Evolutionary conservation across 495 filamentous ascomycete genomes (phyloP).

Genomic region (Daldinia caldariorum): DNA sequence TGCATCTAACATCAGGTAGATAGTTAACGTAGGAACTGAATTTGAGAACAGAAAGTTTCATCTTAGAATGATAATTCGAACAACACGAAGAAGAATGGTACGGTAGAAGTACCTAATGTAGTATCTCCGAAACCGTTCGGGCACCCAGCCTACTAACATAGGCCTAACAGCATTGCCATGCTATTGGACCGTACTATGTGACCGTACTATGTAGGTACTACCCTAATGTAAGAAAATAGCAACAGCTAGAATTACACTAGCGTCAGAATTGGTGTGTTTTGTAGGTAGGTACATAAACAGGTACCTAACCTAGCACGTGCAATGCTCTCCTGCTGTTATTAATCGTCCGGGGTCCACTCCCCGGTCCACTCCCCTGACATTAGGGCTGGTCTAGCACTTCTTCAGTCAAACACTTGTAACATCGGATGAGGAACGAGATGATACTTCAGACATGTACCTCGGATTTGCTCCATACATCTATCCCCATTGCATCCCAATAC

Average conservation of each 20-base stretch:
- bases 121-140: conserved; percentile 2
- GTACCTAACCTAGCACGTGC: neutral
- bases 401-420: conserved; percentile 6
- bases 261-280: neutral
- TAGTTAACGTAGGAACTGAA: neutral
- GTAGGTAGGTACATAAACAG: neutral
- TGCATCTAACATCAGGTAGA: neutral
- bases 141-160: neutral
- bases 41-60: neutral
- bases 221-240: neutral
- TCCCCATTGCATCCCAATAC: neutral
- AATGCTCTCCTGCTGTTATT: conserved; percentile 13
- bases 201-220: no score
- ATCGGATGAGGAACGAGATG: neutral
- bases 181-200: neutral
- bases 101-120: neutral
- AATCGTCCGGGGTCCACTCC: conserved; percentile 14
- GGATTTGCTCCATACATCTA: conserved; percentile 17
- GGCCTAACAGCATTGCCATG: neutral
- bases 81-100: neutral
- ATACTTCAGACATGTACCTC: neutral
- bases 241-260: neutral
- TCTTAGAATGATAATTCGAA: neutral
- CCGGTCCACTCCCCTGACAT: conserved; percentile 20
- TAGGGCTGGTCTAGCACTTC: conserved; percentile 24